Evolutionary conservation across 805 yeast species (phyloP).

Genomic region (Pichia cabralensis): DNA sequence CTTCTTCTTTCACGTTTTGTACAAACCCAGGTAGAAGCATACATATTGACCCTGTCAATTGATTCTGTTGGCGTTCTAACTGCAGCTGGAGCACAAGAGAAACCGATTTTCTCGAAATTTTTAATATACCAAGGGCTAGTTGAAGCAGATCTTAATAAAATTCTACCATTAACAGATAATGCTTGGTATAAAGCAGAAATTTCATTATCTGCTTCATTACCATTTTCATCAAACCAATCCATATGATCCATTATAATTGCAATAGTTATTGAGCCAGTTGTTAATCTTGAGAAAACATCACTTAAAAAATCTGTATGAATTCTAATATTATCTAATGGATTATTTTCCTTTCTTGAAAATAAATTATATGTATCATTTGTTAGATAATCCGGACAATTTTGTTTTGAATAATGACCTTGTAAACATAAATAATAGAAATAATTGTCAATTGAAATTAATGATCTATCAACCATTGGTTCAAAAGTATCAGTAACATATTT

Average conservation of each 20-base stretch:
- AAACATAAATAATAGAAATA: slow-evolving; percentile 68
- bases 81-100: slow-evolving; percentile 59
- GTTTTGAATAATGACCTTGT: slow-evolving; percentile 46
- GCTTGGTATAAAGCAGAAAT: slow-evolving; percentile 55
- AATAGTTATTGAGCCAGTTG: slow-evolving; percentile 53
- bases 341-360: slow-evolving; percentile 30
- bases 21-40: slow-evolving; percentile 83
- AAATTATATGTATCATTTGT: slow-evolving; percentile 46
- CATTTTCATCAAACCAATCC: slow-evolving; percentile 79
- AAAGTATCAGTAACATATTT: slow-evolving; percentile 68
- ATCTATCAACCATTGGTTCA: slow-evolving; percentile 61
- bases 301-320: slow-evolving; percentile 71
- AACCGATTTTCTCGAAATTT: slow-evolving; percentile 59
- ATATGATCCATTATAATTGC: slow-evolving; percentile 86
- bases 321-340: slow-evolving; percentile 61
- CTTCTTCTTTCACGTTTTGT: slow-evolving; percentile 39
- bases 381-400: slow-evolving; percentile 70
- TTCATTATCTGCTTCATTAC: slow-evolving; percentile 55
- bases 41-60: slow-evolving; percentile 79
- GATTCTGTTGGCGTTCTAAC: slow-evolving; percentile 51
- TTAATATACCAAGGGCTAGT: slow-evolving; percentile 68
- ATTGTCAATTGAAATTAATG: slow-evolving; percentile 59
- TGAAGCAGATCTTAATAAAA: slow-evolving; percentile 68
- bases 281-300: slow-evolving; percentile 62
- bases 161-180: slow-evolving; percentile 59